A percentile compares a stretch with the other conserved stretches of the same genome.
Evolutionary conservation across 140 eudicot genomes (phyloP).

Genomic region (Cichorium intybus): DNA sequence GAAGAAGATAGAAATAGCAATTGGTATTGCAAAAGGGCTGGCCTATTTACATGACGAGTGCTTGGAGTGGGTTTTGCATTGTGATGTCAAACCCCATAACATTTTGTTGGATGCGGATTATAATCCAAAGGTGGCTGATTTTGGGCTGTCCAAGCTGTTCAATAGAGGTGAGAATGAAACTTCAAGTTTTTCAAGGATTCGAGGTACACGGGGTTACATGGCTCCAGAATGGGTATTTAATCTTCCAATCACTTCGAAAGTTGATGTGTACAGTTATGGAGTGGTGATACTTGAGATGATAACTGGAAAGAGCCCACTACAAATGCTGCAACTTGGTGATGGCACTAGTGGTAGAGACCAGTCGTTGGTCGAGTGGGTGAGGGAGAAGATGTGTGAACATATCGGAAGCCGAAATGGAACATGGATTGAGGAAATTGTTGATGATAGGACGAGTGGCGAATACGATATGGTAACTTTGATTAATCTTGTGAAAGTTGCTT

Average conservation of each 20-base stretch:
- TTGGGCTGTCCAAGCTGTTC: conserved; percentile 47
- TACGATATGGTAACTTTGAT: conserved; percentile 2
- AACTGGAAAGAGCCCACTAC: conserved; percentile 35
- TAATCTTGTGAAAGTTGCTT: conserved; percentile 29
- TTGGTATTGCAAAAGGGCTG: conserved; percentile 54
- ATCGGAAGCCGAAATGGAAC: neutral
- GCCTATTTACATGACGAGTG: conserved; percentile 63
- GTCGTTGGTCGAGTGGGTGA: conserved; percentile 35
- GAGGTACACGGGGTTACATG: conserved; percentile 66
- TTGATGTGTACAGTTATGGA: conserved; percentile 63
- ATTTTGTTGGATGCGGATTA: conserved; percentile 40
- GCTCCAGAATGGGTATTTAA: conserved; percentile 62
- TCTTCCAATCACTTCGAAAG: conserved; percentile 58
- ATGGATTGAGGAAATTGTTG: conserved; percentile 32
- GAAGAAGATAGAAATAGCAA: conserved; percentile 35
- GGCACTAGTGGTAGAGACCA: conserved; percentile 11
- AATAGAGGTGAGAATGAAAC: conserved; percentile 21
- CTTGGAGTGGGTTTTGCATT: conserved; percentile 58
- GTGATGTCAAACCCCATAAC: conserved; percentile 58
- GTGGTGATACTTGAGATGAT: conserved; percentile 55
- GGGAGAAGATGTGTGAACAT: conserved; percentile 14
- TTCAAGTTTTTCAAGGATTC: conserved; percentile 34
- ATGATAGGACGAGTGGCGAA: conserved; percentile 21
- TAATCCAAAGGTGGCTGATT: conserved; percentile 56
- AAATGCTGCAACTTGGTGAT: neutral